Evolutionary conservation across 139 green algal species (phyloP), one percentile per base, ranked within the genome.

Genomic region (Eudorina sp.): DNA sequence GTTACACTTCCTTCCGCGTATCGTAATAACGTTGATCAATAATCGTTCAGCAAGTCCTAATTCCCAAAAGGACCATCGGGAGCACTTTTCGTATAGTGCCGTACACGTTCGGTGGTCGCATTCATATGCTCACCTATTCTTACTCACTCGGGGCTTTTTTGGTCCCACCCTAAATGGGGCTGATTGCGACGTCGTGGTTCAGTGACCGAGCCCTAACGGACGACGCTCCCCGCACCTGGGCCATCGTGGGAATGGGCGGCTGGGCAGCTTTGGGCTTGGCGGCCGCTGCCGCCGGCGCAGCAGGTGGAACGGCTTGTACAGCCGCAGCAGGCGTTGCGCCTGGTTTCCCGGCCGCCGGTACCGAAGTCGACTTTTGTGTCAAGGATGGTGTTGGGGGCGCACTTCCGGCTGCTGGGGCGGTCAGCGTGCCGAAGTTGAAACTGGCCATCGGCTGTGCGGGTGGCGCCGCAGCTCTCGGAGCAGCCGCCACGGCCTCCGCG

Each of bases 211-310:
- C n/a, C n/a, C n/a, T n/a, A n/a, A n/a, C n/a, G n/a, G n/a, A n/a
- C n/a, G n/a, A n/a, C n/a, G n/a, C n/a, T n/a, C n/a, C n/a, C n/a
- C 79, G 14, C 6, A 88, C 83, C 83, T 88, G 83, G 0, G 83
- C 68, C 83, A 88, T 88, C 27, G 18, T 53, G 0, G 83, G 83
- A 0, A 88, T 45, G 1, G 83, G 83, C 25, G 83, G 81, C 81
- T 87, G 83, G 4, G 68, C 21, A 41, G 83, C 36, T 72, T 88
- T 80, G n/a, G 68, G 68, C 66, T 88, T 81, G 36, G 82, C n/a
- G 53, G 51, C 53, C 8, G 76, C 51, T 6, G 60, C n/a, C n/a
- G 80, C 41, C n/a, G 43, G 29, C 7, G 80, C 43, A 29, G 79
- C 58, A 5, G 38, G 48, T 13, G n/a, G n/a, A n/a, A n/a, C n/a